A percentile compares a stretch with the other conserved stretches of the same genome.
phyloP scores from a whole-genome alignment of 2,329 filamentous ascomycete species.

The Hypoxylon sp. region DNA sequence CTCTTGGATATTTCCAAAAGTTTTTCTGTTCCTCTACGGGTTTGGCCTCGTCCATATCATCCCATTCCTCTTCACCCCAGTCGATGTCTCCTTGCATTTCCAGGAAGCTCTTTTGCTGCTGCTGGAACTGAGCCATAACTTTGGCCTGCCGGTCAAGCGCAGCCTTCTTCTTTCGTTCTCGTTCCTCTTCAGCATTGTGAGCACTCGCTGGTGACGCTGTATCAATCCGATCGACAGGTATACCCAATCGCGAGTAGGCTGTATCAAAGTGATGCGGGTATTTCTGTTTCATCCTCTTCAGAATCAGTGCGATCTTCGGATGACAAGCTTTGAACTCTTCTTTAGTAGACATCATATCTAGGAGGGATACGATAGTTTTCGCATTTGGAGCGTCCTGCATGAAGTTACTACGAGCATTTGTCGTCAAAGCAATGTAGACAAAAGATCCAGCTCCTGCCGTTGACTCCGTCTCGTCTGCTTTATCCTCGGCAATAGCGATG shows the following conservation, averaged over 20 bases:
- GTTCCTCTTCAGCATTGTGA: conserved; percentile 77
- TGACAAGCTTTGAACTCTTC: conserved; percentile 86
- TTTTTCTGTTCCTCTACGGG: conserved; percentile 78
- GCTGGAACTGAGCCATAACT: conserved; percentile 98
- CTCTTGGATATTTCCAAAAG: conserved; percentile 90
- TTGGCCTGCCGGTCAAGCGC: conserved; percentile 90
- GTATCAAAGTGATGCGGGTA: conserved; percentile 79
- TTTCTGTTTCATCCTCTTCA: conserved; percentile 88
- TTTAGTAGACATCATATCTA: conserved; percentile 74
- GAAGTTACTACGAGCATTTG: conserved; percentile 73
- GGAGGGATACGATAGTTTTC: conserved; percentile 75
- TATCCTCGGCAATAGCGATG: conserved; percentile 88
- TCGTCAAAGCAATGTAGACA: conserved; percentile 77
- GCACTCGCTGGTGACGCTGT: conserved; percentile 83
- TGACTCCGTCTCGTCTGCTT: conserved; percentile 66
- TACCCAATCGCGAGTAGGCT: conserved; percentile 74
- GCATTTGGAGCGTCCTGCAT: conserved; percentile 69
- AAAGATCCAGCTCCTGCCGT: conserved; percentile 74
- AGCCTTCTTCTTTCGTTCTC: conserved; percentile 89
- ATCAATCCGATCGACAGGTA: conserved; percentile 83
- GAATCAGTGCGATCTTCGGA: conserved; percentile 85
- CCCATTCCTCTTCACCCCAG: conserved; percentile 87
- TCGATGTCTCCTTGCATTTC: conserved; percentile 89
- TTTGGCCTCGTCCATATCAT: conserved; percentile 74
- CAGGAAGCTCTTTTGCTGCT: conserved; percentile 96